Evolutionary conservation across 495 filamentous ascomycete species (phyloP), one percentile per base, ranked within the genome.

Genomic region (Sordaria brevicollis): DNA sequence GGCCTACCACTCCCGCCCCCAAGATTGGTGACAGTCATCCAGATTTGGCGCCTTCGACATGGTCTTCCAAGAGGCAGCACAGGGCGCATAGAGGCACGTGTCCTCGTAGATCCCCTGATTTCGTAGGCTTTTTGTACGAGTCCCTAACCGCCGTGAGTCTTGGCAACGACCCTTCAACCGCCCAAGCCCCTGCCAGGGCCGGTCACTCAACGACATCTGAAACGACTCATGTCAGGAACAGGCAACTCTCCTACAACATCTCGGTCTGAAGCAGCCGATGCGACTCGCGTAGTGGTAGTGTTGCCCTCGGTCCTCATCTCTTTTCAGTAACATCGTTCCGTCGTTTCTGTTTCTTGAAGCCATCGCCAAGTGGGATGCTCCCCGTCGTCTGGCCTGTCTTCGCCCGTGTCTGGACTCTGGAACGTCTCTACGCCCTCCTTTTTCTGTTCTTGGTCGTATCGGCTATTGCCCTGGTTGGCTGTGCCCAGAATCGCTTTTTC

Each of bases 141-240:
- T 33, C 37, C 25, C 21, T 31, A 15, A 34, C 21, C 67, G 31
- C 39, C 31, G 29, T 19, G 8, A 54, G 67, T n/a, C 38, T 37
- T 65, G 67, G 39, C 38, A n/a, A 9, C 8, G 38, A 68, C 35
- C 49, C 29, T 68, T 10, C 39, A 33, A 31, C 31, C 11, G n/a
- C 13, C 25, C 29, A 6, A 5, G 38, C 39, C 31, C 29, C 38
- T 62, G 25, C 25, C 2, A 29, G 10, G 5, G 38, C 39, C 67
- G 1, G 74, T 70, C 73, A 74, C 79, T 67, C 73, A 76, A 79
- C 79, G 71, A 74, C 71, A 73, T 76, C 76, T 81, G 78, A 82
- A 82, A 82, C 81, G 69, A 71, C 74, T 78, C 68, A 62, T 72
- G 81, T 81, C 74, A 73, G 76, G 75, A 76, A 80, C 71, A 67